Base-by-base conservation (phyloP, 208 protist species). In the Crithidia thermophila region DNA sequence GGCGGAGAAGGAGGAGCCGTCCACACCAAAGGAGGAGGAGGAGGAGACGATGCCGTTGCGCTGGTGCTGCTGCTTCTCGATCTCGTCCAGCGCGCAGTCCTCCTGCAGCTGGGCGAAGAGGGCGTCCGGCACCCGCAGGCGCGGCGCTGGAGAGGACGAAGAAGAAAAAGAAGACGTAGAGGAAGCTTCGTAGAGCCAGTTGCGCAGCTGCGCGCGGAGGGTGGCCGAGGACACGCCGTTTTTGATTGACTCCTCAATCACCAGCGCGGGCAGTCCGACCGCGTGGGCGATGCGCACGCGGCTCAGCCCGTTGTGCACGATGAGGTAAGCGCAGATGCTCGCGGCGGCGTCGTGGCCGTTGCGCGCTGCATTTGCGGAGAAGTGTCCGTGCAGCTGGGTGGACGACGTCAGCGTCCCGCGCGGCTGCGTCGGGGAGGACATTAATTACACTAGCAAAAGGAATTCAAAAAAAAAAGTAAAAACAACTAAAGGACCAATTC, bases 201-300 rank as follows among this genome's bases (percentile, higher is more conserved):
- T 75, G 16, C 67, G 55, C 45, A 96, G 72, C 57, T 92, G 87
- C 7, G 53, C 45, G 10, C 83, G 85, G 34, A 96, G 68, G 18
- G 76, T 76, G 3, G 69, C 62, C 7, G 88, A 91, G 7, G 88
- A 87, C 18, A 81, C 77, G 18, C 79, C 79, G 46, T 90, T 91
- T 20, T 82, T 75, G 40, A 96, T 83, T 30, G 72, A 87, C 75
- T 92, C 79, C 75, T 96, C 86, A 1, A 96, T 65, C 4, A 92
- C 81, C 37, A 94, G 59, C 16, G 76, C 65, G 1, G 88, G 91
- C 4, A 93, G 61, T 4, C 85, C 83, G 9, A 96, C 46, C 6
- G 72, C 69, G 27, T 77, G 68, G 28, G 82, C 76, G 20, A 93
- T 72, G 42, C 63, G 73, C 11, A 58, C 49, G 8, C 43, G 73